These are phyloP conservation scores for Plasmodium vivax DNA, from an alignment of 169 alveolate species.

Conservation along the genomic window DNA sequence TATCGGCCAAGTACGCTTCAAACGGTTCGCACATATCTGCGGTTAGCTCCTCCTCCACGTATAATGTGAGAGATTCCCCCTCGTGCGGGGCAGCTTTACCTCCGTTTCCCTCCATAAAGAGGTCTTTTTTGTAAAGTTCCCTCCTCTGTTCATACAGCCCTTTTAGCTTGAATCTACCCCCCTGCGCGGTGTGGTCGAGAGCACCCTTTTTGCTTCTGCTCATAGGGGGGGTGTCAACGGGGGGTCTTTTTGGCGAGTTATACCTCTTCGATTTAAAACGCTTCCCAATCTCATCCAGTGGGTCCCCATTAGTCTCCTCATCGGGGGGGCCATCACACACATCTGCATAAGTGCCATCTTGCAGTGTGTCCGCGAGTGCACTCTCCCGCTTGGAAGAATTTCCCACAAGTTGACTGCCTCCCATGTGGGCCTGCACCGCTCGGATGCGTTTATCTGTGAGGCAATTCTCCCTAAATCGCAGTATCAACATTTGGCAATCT, in stretches of 20 bases:
- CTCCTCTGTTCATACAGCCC: constrained; percentile 24
- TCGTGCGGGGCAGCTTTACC: neutral
- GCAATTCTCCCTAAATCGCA: constrained; percentile 6
- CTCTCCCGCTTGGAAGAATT: constrained; percentile 12
- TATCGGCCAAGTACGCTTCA: constrained; percentile 8
- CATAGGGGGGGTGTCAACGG: neutral
- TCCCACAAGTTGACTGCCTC: neutral
- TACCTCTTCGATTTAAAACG: neutral
- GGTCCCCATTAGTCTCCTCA: neutral
- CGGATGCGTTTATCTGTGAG: neutral
- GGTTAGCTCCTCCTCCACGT: constrained; percentile 26
- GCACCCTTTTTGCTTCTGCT: neutral
- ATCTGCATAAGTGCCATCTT: neutral
- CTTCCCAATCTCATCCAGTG: neutral
- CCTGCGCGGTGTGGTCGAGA: neutral
- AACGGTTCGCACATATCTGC: constrained; percentile 1
- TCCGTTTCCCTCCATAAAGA: neutral
- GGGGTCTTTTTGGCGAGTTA: neutral
- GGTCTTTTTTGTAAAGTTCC: neutral
- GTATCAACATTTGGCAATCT: constrained; percentile 71
- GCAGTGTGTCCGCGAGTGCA: neutral
- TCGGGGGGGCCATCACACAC: neutral
- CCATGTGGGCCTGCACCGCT: constrained; percentile 9
- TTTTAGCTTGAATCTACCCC: constrained; percentile 1
- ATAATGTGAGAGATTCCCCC: neutral